These are phyloP conservation scores for Wilcoxina mikolae DNA, from an alignment of 495 filamentous ascomycete species.

Conservation along the genomic window DNA sequence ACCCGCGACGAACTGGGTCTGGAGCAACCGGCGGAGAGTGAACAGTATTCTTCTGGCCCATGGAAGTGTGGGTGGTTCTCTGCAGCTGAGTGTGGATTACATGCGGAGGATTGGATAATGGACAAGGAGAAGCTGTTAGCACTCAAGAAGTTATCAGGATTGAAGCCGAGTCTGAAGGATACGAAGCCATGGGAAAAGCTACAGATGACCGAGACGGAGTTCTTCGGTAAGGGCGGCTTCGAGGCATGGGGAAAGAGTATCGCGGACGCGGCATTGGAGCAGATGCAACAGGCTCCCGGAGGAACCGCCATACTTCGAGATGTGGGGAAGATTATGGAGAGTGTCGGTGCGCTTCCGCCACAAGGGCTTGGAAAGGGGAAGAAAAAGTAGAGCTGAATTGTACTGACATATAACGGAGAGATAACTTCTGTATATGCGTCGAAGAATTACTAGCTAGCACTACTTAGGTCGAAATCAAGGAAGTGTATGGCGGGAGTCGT, in stretches of 20 bases:
- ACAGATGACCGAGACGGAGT: slow-evolving; percentile 1
- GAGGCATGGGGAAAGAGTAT: neutral
- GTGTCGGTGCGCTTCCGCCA: neutral
- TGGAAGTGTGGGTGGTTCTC: slow-evolving; percentile 1
- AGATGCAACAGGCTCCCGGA: neutral
- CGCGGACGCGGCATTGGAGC: neutral
- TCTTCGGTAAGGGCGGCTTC: neutral
- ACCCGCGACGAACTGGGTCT: neutral
- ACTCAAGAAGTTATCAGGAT: neutral
- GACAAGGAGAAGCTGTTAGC: neutral
- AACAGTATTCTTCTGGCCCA: neutral
- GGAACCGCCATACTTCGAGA: neutral
- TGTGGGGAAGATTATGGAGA: neutral
- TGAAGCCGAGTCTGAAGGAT: neutral
- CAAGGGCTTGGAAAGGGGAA: neutral
- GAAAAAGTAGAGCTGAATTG: neutral
- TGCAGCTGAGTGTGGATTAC: neutral
- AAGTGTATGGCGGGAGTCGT: too few species aligned
- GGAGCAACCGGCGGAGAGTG: neutral
- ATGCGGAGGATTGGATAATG: neutral
- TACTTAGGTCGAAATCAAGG: too few species aligned
- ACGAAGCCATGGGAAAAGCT: neutral
- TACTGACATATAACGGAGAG: too few species aligned
- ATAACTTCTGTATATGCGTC: too few species aligned
- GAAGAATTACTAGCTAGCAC: too few species aligned